Evolutionary conservation across 805 yeast genomes (phyloP).

Genomic region (Danielozyma ontarioensis): DNA sequence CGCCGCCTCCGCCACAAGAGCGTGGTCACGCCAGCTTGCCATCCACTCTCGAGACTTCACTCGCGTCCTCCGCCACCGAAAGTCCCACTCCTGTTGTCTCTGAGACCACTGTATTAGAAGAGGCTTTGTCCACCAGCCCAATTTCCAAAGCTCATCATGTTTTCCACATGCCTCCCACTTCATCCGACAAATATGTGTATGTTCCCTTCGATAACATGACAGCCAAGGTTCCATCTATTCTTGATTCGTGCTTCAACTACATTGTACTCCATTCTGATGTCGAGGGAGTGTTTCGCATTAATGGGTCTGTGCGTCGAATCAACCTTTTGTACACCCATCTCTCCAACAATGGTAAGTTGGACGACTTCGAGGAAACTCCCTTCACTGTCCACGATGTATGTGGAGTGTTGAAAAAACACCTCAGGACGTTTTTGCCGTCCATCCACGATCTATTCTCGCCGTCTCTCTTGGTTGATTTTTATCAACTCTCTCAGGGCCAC

Average conservation of each 20-base stretch:
- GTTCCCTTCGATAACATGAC: not conserved
- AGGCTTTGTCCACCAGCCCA: too few relatives aligned
- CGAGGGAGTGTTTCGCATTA: conserved; percentile 28
- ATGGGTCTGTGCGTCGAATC: conserved; percentile 25
- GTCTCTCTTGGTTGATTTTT: conserved; percentile 4
- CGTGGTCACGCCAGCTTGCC: too few relatives aligned
- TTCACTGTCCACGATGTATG: conserved; percentile 23
- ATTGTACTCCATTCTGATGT: conserved; percentile 12
- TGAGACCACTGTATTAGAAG: too few relatives aligned
- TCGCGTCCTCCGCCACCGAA: too few relatives aligned
- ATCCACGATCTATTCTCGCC: conserved; percentile 8
- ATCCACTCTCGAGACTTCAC: too few relatives aligned
- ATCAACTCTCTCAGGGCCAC: too few relatives aligned
- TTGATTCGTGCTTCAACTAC: conserved; percentile 16
- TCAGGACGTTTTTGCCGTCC: conserved; percentile 11
- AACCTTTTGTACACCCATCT: conserved; percentile 12
- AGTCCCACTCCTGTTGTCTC: too few relatives aligned
- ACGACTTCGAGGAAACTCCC: conserved; percentile 3
- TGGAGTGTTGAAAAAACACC: conserved; percentile 19
- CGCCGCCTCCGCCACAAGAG: too few relatives aligned
- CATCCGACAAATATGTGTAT: too few relatives aligned
- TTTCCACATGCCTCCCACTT: too few relatives aligned
- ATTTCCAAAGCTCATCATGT: too few relatives aligned
- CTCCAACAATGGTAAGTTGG: conserved; percentile 14
- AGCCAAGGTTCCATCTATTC: conserved; percentile 12